Percentiles rank a stretch among this genome's conserved stretches.
These are phyloP conservation scores for Wickerhamomyces silvicola DNA, from an alignment of 805 yeast species.

Conservation along the genomic window DNA sequence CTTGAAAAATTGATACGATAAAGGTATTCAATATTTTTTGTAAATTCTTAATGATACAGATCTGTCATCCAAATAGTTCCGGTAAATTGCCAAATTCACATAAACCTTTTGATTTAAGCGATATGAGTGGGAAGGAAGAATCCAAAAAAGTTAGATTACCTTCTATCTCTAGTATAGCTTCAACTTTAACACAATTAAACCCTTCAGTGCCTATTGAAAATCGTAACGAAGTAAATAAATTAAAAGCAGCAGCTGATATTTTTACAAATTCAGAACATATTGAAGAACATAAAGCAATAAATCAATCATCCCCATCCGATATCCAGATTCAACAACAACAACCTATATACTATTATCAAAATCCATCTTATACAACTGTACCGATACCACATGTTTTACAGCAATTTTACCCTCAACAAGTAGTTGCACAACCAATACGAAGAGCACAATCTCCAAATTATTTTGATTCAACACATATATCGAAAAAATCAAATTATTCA, in stretches of 20 bases:
- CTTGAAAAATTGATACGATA: too few relatives aligned
- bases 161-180: conserved; percentile 1
- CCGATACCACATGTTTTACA: background rate
- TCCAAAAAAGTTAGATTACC: conserved; percentile 1
- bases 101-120: too few relatives aligned
- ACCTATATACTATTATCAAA: background rate
- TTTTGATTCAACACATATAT: background rate
- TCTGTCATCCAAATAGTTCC: too few relatives aligned
- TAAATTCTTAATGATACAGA: too few relatives aligned
- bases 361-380: conserved; percentile 1
- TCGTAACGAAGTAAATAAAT: background rate
- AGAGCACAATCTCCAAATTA: background rate
- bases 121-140: too few relatives aligned
- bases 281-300: background rate
- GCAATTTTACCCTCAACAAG: background rate
- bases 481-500: conserved; percentile 1
- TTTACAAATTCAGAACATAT: conserved; percentile 1
- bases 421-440: conserved; percentile 1
- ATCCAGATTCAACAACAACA: background rate
- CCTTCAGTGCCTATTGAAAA: background rate
- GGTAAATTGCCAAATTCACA: too few relatives aligned
- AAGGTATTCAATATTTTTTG: too few relatives aligned
- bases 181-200: background rate
- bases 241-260: conserved; percentile 3
- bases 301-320: background rate